Percentiles rank a stretch among this genome's conserved stretches.
Conservation (phyloP, 2,329 filamentous ascomycete species). For the Endoconidiophora polonica region DNA sequence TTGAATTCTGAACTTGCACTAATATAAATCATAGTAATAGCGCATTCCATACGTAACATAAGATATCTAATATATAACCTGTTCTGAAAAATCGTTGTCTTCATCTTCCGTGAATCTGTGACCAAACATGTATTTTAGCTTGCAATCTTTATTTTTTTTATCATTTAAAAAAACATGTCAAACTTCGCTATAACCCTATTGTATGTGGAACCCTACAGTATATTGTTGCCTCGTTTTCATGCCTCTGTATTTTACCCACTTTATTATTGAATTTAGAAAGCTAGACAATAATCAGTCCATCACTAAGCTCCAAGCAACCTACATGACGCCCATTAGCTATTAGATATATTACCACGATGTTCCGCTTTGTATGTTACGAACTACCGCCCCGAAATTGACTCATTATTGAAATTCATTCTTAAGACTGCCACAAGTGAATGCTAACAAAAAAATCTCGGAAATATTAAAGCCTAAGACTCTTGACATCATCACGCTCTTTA, state of each 20-base stretch:
- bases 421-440: background rate
- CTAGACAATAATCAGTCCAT: background rate
- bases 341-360: conserved; percentile 22
- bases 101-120: too few species aligned
- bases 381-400: background rate
- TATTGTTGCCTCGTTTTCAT: background rate
- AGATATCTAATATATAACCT: too few species aligned
- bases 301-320: too few species aligned
- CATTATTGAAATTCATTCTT: background rate
- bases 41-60: too few species aligned
- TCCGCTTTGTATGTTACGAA: conserved; percentile 28
- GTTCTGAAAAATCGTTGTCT: too few species aligned
- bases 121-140: too few species aligned
- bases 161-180: too few species aligned
- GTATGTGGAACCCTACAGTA: background rate
- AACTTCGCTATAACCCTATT: too few species aligned
- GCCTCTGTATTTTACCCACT: background rate
- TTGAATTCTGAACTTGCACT: background rate
- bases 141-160: too few species aligned
- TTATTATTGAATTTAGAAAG: background rate
- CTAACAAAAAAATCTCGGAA: conserved; percentile 13
- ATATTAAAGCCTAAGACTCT: conserved; percentile 50
- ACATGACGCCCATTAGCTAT: too few species aligned
- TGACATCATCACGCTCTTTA: conserved; percentile 93
- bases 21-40: background rate